These are phyloP conservation scores for Choricystis sp. DNA, from an alignment of 139 green algal species.

Conservation along the genomic window DNA sequence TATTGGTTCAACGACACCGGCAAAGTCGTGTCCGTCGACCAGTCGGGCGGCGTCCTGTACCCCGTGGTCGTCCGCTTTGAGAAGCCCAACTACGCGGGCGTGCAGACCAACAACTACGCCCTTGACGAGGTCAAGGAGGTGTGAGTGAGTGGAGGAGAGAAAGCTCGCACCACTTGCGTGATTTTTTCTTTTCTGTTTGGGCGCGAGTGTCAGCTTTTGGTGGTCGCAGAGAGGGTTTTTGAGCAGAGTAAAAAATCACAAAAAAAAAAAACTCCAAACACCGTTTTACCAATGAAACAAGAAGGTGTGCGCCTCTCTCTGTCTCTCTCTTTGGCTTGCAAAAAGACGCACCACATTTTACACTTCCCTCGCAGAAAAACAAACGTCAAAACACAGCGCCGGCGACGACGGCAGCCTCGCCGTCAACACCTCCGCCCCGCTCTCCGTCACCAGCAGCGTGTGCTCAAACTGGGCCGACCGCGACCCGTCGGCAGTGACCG, in stretches of 20 bases:
- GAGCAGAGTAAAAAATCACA: too few species aligned
- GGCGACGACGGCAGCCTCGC: conserved; percentile 50
- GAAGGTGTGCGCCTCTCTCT: too few species aligned
- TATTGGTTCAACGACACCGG: conserved; percentile 98
- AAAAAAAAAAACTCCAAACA: too few species aligned
- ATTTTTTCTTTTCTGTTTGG: too few species aligned
- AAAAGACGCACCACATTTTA: too few species aligned
- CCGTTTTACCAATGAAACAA: too few species aligned
- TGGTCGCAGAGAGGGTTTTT: too few species aligned
- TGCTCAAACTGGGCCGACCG: conserved; percentile 92
- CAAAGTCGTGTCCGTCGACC: conserved; percentile 97
- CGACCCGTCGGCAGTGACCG: conserved; percentile 73
- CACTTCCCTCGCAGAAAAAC: too few species aligned
- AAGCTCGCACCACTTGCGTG: too few species aligned
- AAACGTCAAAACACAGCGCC: conserved; percentile 61
- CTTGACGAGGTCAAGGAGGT: conserved; percentile 72
- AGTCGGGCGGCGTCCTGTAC: conserved; percentile 84
- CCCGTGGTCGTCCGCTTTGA: conserved; percentile 95
- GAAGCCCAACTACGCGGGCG: conserved; percentile 88
- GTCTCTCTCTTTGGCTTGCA: too few species aligned
- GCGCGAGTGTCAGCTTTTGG: too few species aligned
- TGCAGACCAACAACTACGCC: conserved; percentile 96
- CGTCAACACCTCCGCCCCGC: conserved; percentile 67
- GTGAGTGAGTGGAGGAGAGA: too few species aligned
- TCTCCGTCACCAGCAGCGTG: conserved; percentile 66